These are phyloP conservation scores for Nitzschia sp. DNA, from an alignment of 108 stramenopile genomes.

Conservation along the genomic window DNA sequence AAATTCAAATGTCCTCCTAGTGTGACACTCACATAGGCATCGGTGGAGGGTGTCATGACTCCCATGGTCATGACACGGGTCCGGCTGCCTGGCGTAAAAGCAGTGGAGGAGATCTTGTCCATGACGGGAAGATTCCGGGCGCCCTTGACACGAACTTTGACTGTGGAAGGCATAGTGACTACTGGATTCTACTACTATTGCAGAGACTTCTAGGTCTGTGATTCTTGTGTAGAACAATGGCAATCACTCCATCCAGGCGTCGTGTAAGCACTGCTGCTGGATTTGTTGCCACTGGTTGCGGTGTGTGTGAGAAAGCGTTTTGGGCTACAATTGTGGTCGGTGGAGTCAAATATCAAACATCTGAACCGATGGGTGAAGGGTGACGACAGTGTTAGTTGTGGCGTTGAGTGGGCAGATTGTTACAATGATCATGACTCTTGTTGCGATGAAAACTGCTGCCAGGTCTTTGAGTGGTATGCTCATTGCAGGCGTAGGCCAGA, in stretches of 20 bases:
- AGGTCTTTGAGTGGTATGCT: slow-evolving; percentile 2
- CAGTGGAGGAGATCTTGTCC: slow-evolving; percentile 35
- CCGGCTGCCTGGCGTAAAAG: slow-evolving; percentile 2
- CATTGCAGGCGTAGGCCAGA: neutral
- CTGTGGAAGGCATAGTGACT: slow-evolving; percentile 79
- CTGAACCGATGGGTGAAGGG: neutral
- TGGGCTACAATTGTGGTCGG: too few species aligned
- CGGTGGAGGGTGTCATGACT: slow-evolving; percentile 31
- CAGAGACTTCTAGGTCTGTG: too few species aligned
- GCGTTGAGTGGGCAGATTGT: neutral
- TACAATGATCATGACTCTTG: neutral
- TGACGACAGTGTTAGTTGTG: neutral
- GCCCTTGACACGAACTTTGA: slow-evolving; percentile 87
- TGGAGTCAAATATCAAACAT: neutral
- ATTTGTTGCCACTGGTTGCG: too few species aligned
- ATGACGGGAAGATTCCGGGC: slow-evolving; percentile 88
- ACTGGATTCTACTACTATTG: neutral
- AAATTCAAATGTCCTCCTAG: slow-evolving; percentile 68
- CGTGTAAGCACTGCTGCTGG: too few species aligned
- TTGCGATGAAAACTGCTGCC: neutral
- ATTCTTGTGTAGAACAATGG: too few species aligned
- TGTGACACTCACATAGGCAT: slow-evolving; percentile 72
- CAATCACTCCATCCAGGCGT: too few species aligned
- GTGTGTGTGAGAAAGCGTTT: too few species aligned
- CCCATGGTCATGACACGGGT: slow-evolving; percentile 1